phyloP scores from a whole-genome alignment of 2,329 filamentous ascomycete species.

The Botrytis elliptica region DNA sequence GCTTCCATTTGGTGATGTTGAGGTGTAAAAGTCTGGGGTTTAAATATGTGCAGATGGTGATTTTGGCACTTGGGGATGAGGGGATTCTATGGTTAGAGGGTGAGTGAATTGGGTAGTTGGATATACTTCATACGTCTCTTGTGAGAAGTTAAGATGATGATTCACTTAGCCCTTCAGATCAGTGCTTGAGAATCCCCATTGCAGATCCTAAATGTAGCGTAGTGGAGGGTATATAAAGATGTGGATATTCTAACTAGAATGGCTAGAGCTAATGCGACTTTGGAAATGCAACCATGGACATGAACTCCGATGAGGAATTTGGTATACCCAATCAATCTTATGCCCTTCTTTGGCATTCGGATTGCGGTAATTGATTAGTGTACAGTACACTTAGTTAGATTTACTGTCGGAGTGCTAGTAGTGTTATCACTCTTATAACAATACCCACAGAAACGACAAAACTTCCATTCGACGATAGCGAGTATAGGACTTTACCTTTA shows the following conservation, averaged over 20 bases:
- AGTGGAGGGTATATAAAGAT: not conserved
- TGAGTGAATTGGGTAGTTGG: too few species aligned
- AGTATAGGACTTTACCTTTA: rapidly evolving
- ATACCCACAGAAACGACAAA: rapidly evolving
- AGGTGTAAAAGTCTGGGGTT: too few species aligned
- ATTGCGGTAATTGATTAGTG: not conserved
- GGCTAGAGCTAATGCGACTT: too few species aligned
- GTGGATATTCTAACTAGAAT: not conserved
- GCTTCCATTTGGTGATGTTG: too few species aligned
- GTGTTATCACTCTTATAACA: not conserved
- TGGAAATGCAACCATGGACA: too few species aligned
- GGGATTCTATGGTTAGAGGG: too few species aligned
- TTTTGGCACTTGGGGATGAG: too few species aligned
- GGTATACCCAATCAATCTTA: not conserved
- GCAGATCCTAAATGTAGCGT: not conserved
- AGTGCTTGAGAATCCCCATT: not conserved
- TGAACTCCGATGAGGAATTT: too few species aligned
- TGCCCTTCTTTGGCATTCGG: not conserved
- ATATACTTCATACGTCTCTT: too few species aligned
- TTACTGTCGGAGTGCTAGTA: not conserved
- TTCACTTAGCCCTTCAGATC: not conserved
- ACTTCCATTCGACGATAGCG: not conserved
- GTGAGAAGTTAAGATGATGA: too few species aligned
- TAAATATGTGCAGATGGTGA: too few species aligned
- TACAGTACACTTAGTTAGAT: rapidly evolving